Conservation (phyloP, 768 basidiomycete genomes). For the Panaeolus cyanescens region DNA sequence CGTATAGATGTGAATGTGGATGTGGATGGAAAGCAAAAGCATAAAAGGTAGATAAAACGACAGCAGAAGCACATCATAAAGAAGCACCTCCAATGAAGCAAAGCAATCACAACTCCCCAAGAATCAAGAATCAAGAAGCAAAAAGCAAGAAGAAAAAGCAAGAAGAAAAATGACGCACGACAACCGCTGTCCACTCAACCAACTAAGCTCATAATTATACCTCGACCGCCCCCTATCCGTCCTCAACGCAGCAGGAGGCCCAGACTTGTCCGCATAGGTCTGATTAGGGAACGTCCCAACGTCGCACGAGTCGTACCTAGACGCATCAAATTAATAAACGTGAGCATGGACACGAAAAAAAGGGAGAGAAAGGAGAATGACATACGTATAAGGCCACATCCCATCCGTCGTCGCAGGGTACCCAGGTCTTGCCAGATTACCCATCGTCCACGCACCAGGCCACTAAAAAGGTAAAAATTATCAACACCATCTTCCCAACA, state of each 20-base stretch:
- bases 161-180: constrained; percentile 46
- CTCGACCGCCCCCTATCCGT: constrained; percentile 47
- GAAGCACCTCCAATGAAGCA: no score
- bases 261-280: constrained; percentile 47
- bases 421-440: constrained; percentile 83
- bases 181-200: constrained; percentile 75
- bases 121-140: no score
- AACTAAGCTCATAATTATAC: constrained; percentile 67
- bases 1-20: background rate
- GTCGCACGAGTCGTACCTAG: constrained; percentile 68
- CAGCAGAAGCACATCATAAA: no score
- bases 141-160: background rate
- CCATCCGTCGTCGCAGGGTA: constrained; percentile 82
- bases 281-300: constrained; percentile 81
- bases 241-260: constrained; percentile 63
- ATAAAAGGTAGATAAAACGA: background rate
- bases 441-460: constrained; percentile 91
- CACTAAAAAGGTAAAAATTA: constrained; percentile 42
- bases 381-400: constrained; percentile 79
- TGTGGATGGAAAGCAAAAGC: background rate
- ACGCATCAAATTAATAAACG: background rate
- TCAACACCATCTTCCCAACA: background rate
- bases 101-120: no score
- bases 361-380: constrained; percentile 7
- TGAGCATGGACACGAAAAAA: background rate